phyloP scores from a whole-genome alignment of 116 monocot genomes.

The Dioscorea cayenensis region DNA sequence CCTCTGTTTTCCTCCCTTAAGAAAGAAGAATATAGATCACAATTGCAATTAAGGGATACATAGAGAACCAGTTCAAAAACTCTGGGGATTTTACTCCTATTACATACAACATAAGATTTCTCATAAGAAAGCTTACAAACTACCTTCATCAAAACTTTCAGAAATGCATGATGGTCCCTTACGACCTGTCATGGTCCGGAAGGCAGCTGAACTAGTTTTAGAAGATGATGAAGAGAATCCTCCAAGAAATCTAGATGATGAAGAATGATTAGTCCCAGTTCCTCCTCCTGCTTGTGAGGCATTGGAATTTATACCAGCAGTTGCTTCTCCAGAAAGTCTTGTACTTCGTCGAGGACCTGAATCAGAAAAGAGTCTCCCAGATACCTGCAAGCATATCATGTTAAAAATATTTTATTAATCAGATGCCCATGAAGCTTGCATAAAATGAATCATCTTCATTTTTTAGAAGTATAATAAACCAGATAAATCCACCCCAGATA shows the following conservation, averaged over 20 bases:
- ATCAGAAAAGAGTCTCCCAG: slow-evolving; percentile 84
- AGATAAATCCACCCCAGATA: neutral
- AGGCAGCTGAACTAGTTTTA: slow-evolving; percentile 41
- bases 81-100: neutral
- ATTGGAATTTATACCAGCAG: slow-evolving; percentile 36
- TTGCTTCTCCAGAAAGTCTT: slow-evolving; percentile 69
- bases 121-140: slow-evolving; percentile 4
- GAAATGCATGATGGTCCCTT: slow-evolving; percentile 58
- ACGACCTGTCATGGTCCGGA: slow-evolving; percentile 53
- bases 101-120: neutral
- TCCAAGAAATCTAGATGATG: slow-evolving; percentile 61
- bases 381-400: slow-evolving; percentile 45
- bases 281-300: slow-evolving; percentile 52
- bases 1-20: slow-evolving; percentile 41
- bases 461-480: neutral
- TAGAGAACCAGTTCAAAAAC: neutral
- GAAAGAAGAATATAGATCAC: no score
- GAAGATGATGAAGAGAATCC: slow-evolving; percentile 60
- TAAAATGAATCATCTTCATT: neutral
- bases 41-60: neutral
- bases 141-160: slow-evolving; percentile 89
- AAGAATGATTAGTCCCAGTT: slow-evolving; percentile 61
- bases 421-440: neutral
- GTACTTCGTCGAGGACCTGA: slow-evolving; percentile 72
- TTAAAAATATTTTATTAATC: neutral